Evolutionary conservation across 108 stramenopile genomes (phyloP).

Genomic region (Conticribra guillardii): DNA sequence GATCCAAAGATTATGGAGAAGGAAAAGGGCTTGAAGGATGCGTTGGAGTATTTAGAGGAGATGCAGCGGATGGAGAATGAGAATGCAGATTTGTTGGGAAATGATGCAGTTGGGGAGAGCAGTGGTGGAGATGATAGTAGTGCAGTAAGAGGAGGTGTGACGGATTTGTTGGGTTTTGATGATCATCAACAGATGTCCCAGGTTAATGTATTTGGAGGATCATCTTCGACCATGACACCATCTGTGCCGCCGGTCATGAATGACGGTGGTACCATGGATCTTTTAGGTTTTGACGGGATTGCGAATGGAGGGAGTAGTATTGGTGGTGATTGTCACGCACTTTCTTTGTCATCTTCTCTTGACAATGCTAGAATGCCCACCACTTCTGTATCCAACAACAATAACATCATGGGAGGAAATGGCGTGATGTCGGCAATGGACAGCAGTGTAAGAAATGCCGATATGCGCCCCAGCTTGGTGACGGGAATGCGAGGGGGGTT

Average conservation of each 20-base stretch:
- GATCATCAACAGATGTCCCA: background rate
- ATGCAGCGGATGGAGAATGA: slow-evolving; percentile 36
- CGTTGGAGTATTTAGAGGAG: slow-evolving; percentile 51
- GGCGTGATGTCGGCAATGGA: too few species aligned
- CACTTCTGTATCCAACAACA: too few species aligned
- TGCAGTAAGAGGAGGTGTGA: background rate
- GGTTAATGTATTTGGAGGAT: too few species aligned
- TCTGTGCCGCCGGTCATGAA: background rate
- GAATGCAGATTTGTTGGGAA: slow-evolving; percentile 32
- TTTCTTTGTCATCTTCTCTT: too few species aligned
- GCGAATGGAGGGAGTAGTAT: background rate
- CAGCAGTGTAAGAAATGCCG: too few species aligned
- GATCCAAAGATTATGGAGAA: slow-evolving; percentile 41
- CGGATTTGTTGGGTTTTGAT: slow-evolving; percentile 36
- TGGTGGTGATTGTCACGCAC: too few species aligned
- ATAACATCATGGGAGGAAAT: too few species aligned
- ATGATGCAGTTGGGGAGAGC: slow-evolving; percentile 4
- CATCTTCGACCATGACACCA: too few species aligned
- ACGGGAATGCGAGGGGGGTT: too few species aligned
- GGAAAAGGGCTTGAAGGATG: slow-evolving; percentile 41
- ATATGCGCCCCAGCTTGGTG: slow-evolving; percentile 35
- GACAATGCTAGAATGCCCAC: too few species aligned
- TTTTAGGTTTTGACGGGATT: slow-evolving; percentile 1
- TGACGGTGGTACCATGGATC: background rate
- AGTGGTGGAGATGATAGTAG: background rate